phyloP scores from a whole-genome alignment of 305 asterid species.

The Solanum hybrid region DNA sequence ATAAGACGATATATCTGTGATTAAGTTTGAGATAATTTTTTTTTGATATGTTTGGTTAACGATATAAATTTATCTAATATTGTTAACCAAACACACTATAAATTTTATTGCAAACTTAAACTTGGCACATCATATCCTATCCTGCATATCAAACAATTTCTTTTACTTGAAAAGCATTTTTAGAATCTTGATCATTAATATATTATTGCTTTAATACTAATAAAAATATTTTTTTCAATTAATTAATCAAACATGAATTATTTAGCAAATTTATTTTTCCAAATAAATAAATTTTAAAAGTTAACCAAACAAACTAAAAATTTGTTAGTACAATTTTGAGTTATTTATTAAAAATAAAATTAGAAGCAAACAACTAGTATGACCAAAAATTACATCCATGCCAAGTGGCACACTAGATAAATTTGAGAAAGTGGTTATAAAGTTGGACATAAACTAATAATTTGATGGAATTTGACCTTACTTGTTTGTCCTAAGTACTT shows the following conservation, averaged over 20 bases:
- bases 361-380: not conserved
- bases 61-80: not conserved
- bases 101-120: not conserved
- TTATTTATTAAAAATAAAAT: too few species aligned
- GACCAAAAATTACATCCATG: not conserved
- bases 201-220: not conserved
- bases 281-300: too few species aligned
- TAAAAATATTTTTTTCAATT: not conserved
- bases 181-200: not conserved
- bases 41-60: not conserved
- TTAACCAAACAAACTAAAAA: not conserved
- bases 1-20: not conserved
- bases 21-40: not conserved
- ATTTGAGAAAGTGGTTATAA: constrained; percentile 5
- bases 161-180: not conserved
- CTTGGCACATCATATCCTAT: not conserved
- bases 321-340: not conserved
- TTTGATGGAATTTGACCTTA: not conserved
- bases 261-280: not conserved
- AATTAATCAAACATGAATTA: not conserved
- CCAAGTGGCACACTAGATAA: not conserved
- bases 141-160: not conserved
- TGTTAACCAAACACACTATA: not conserved
- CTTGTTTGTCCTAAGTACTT: not conserved
- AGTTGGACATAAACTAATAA: not conserved